A percentile compares a stretch with the other conserved stretches of the same genome.
Evolutionary conservation across 1,284 basidiomycete genomes (phyloP).

Genomic region (Ceratobasidium sp.): DNA sequence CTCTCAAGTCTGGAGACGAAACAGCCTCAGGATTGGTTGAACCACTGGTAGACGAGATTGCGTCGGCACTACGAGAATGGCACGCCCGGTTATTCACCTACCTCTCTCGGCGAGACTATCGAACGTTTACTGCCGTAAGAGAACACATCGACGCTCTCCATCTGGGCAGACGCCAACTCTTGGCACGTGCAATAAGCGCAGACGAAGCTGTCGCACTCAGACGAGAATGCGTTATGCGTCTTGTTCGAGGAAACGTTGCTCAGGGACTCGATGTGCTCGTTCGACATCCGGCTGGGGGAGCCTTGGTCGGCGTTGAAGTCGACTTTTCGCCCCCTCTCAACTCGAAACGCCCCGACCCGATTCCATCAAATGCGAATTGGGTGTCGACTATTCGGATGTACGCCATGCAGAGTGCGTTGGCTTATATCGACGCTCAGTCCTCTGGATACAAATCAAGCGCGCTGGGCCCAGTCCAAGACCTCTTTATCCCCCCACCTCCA

Average conservation of each 20-base stretch:
- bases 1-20: conserved; percentile 90
- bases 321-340: conserved; percentile 47
- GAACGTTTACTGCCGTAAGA: conserved; percentile 84
- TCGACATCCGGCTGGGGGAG: conserved; percentile 89
- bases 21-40: conserved; percentile 82
- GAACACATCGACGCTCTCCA: conserved; percentile 93
- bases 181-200: conserved; percentile 85
- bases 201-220: conserved; percentile 87
- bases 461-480: conserved; percentile 51
- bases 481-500: conserved; percentile 49
- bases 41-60: conserved; percentile 96
- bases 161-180: conserved; percentile 85
- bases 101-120: conserved; percentile 87
- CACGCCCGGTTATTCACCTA: conserved; percentile 91
- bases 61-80: conserved; percentile 96
- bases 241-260: conserved; percentile 90
- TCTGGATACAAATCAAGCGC: conserved; percentile 50
- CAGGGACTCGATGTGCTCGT: conserved; percentile 96
- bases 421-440: conserved; percentile 73
- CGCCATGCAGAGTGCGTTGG: conserved; percentile 82
- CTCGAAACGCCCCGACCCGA: conserved; percentile 66
- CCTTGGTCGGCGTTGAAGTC: conserved; percentile 76
- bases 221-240: conserved; percentile 84
- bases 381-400: conserved; percentile 88
- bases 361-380: conserved; percentile 63